Base-by-base conservation (phyloP, 345 rosid species). In the Acer saccharum region DNA sequence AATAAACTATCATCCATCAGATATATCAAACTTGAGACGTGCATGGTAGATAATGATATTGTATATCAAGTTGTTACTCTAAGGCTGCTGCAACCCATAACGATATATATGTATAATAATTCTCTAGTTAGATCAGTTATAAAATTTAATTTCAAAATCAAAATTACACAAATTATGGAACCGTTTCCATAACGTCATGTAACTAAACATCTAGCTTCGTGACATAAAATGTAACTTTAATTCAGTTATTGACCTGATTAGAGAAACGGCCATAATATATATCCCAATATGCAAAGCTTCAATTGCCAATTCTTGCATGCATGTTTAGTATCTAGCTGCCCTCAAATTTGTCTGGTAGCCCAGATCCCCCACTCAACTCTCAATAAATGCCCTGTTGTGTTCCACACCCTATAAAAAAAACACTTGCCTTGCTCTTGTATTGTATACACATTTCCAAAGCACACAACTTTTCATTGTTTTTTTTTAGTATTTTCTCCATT, bases 341-440 rank as follows among this genome's bases (percentile, higher is more conserved):
- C 27, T 18, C 11, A 58, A 75, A 32, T 35, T 52, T 66, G 64
- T 65, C 50, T 0, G 39, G 67, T 71, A 75, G 77, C 79, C 65
- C 63, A 17, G 39, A 58, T 0, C 44, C 7, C 68, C 52, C 63
- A 27, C n/a, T 69, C 7, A 57, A 68, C 80, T 43, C 67, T 61
- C 67, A 75, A 58, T 81, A 69, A 81, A 79, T 81, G 83, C 74
- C 76, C 2, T 57, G 17, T 39, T 67, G 50, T 48, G 39, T 68
- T 61, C 70, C 29, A 68, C 7, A 54, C 65, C 64, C 76, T 82
- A 77, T 80, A 85, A 79, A 79, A 79, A 72, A 55, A 4, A 23
- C 39, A 32, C 11, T 76, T 66, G 27, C 75, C 78, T 46, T 73
- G 67, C 39, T 32, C 6, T 32, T 32, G 39, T 32, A 3, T 32